Evolutionary conservation across 192 early-diverging fungal species (phyloP), one percentile per base, ranked within the genome.

Genomic region (Podochytrium sp.): DNA sequence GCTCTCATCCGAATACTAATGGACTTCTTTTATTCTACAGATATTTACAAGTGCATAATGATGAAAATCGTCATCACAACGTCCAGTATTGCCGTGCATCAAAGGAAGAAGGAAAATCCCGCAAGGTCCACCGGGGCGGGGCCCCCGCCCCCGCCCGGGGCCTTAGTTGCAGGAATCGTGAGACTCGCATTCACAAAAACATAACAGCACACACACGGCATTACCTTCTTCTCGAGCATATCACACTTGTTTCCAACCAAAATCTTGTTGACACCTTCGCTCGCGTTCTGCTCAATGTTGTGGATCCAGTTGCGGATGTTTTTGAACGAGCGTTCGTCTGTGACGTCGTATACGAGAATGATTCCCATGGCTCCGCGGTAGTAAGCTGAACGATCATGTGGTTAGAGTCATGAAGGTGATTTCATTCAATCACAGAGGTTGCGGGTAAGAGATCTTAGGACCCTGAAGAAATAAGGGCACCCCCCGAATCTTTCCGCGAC

Each of bases 351-450:
- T 5, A 95, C 93, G 58, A 99, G 82, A 70, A 99, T 83, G 65
- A 99, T 98, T 29, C 97, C 97, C 97, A 99, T 99, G 61, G 97
- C 97, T 66, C 97, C 97, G 68, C 97, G 92, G 81, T 99, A 99
- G 85, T 99, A 99, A 43, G 95, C 96, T 92, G 55, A n/a, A n/a
- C n/a, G n/a, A n/a, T n/a, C n/a, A n/a, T n/a, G n/a, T n/a, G n/a
- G n/a, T n/a, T n/a, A n/a, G n/a, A n/a, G n/a, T n/a, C n/a, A n/a
- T n/a, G n/a, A n/a, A n/a, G n/a, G n/a, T n/a, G n/a, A n/a, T n/a
- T n/a, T n/a, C n/a, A n/a, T n/a, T n/a, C n/a, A n/a, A n/a, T n/a
- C n/a, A n/a, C n/a, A n/a, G n/a, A n/a, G n/a, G n/a, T n/a, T n/a
- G n/a, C n/a, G n/a, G n/a, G n/a, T n/a, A n/a, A n/a, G n/a, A n/a